Evolutionary conservation across 768 basidiomycete species (phyloP).

Genomic region (Trametes sanguinea): DNA sequence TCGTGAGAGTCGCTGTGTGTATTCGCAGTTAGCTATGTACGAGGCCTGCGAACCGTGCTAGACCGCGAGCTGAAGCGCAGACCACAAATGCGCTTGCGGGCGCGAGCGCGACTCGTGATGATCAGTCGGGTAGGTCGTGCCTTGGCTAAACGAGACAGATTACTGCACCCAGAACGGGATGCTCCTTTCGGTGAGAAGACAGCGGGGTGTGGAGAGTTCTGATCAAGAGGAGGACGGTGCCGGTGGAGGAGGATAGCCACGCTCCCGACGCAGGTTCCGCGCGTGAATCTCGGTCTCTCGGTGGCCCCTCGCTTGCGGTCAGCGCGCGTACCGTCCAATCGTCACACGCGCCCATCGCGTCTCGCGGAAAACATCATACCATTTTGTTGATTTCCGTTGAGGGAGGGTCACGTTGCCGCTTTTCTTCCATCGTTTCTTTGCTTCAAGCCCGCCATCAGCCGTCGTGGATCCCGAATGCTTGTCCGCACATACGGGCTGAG

Average conservation of each 20-base stretch:
- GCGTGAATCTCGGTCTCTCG: slow-evolving; percentile 25
- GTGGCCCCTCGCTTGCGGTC: slow-evolving; percentile 20
- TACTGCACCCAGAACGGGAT: slow-evolving; percentile 5
- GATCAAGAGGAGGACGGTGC: slow-evolving; percentile 13
- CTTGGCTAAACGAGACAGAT: slow-evolving; percentile 5
- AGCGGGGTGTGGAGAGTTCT: background rate
- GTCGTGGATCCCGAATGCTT: background rate
- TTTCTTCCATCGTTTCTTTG: slow-evolving; percentile 9
- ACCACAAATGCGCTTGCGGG: background rate
- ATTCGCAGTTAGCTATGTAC: too few relatives aligned
- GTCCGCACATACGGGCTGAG: background rate
- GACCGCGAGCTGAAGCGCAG: background rate
- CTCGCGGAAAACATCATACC: slow-evolving; percentile 16
- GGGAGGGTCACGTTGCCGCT: slow-evolving; percentile 3
- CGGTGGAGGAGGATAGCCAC: slow-evolving; percentile 20
- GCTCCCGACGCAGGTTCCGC: slow-evolving; percentile 15
- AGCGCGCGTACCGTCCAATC: slow-evolving; percentile 14
- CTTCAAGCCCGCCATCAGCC: background rate
- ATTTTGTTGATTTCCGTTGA: background rate
- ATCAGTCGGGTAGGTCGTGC: slow-evolving; percentile 5
- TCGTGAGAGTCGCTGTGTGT: slow-evolving; percentile 3
- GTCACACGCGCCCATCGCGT: slow-evolving; percentile 6
- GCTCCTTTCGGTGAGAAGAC: background rate
- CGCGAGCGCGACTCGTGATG: background rate
- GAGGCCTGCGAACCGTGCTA: background rate